phyloP scores from a whole-genome alignment of 805 yeast genomes.

The Scheffersomyces lignosus region DNA sequence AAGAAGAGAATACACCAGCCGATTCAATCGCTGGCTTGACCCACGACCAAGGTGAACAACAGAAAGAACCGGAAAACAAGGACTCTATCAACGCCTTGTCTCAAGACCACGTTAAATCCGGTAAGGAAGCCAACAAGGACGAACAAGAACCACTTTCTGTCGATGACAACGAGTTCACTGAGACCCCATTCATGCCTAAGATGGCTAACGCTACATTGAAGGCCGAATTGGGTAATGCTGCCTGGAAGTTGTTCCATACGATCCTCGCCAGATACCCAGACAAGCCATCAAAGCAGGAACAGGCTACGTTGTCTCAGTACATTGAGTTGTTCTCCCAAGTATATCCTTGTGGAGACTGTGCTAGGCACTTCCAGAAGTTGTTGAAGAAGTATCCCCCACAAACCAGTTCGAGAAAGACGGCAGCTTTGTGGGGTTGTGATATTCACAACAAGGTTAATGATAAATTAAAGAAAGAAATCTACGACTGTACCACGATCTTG shows the following conservation, averaged over 20 bases:
- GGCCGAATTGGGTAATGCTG: conserved; percentile 85
- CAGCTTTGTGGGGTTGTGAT: conserved; percentile 96
- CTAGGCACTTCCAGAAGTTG: conserved; percentile 79
- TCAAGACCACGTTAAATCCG: not conserved
- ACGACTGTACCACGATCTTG: conserved; percentile 81
- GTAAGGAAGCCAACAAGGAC: conserved; percentile 1
- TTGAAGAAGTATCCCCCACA: conserved; percentile 82
- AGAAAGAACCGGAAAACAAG: conserved; percentile 8
- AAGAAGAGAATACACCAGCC: not conserved
- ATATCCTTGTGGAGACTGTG: conserved; percentile 97
- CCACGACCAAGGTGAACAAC: not conserved
- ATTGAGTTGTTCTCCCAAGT: conserved; percentile 81
- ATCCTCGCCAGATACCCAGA: conserved; percentile 91
- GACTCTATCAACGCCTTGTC: conserved; percentile 1
- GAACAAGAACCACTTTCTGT: conserved; percentile 5
- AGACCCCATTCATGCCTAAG: conserved; percentile 80
- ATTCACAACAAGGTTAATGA: conserved; percentile 86
- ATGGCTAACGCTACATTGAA: conserved; percentile 84
- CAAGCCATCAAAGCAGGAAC: conserved; percentile 63
- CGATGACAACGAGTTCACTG: conserved; percentile 25
- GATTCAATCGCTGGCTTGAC: not conserved
- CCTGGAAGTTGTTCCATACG: conserved; percentile 91
- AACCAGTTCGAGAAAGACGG: conserved; percentile 66
- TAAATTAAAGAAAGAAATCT: conserved; percentile 62
- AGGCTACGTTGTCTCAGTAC: conserved; percentile 60